A percentile compares a stretch with the other conserved stretches of the same genome.
Evolutionary conservation across 1,284 basidiomycete genomes (phyloP).

Genomic region (Salmacisia buchloeana): DNA sequence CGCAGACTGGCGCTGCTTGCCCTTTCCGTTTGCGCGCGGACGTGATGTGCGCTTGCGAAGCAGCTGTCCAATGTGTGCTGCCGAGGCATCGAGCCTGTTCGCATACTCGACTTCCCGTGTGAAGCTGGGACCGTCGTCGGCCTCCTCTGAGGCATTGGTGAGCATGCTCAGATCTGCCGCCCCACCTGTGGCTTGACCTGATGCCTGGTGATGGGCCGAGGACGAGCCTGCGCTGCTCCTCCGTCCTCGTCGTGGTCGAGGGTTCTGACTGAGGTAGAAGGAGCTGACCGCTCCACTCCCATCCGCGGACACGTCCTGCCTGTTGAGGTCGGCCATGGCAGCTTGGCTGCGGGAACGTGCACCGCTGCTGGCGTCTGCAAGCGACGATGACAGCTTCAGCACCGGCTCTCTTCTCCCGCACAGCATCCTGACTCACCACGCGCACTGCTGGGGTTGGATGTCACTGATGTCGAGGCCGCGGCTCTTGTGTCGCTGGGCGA

Average conservation of each 20-base stretch:
- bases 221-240: not conserved
- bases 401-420: no score
- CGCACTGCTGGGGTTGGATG: no score
- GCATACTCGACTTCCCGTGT: not conserved
- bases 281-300: not conserved
- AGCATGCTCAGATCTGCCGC: not conserved
- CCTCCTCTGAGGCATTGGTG: constrained; percentile 1
- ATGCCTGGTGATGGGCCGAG: not conserved
- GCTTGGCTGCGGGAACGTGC: no score
- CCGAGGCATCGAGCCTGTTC: not conserved
- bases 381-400: no score
- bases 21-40: not conserved
- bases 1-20: not conserved
- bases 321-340: not conserved
- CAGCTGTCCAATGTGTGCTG: not conserved
- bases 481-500: not conserved
- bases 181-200: no score
- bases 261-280: not conserved
- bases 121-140: not conserved
- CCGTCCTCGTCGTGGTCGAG: not conserved
- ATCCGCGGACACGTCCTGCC: not conserved
- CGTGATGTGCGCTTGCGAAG: not conserved
- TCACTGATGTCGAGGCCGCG: no score
- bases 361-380: no score
- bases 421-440: not conserved